Percentiles rank a stretch among this genome's conserved stretches.
Evolutionary conservation across 345 rosid genomes (phyloP).

Genomic region (Eucalyptus guilfoylei): DNA sequence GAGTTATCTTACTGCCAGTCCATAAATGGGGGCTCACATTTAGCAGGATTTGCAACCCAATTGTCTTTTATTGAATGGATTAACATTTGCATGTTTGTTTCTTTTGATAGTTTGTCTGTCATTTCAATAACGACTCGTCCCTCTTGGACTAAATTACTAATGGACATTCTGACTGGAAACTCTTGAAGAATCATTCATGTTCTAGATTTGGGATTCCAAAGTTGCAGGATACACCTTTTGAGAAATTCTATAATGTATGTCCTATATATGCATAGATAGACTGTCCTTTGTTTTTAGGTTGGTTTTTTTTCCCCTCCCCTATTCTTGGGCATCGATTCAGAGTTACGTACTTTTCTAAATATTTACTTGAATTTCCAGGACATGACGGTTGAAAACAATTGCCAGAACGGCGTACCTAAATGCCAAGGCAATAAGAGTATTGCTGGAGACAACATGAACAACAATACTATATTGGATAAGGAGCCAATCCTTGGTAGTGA

Average conservation of each 20-base stretch:
- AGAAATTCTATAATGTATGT: not conserved
- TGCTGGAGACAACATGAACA: constrained; percentile 1
- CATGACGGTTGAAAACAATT: not conserved
- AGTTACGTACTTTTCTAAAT: not conserved
- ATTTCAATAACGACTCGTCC: not conserved
- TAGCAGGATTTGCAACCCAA: not conserved
- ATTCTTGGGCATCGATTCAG: not conserved
- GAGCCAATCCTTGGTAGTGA: not conserved
- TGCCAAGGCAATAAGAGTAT: constrained; percentile 8
- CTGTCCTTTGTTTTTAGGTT: not conserved
- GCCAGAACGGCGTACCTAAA: not conserved
- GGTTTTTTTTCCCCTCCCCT: not conserved
- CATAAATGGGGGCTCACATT: not conserved
- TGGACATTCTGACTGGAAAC: not conserved
- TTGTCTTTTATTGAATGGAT: not conserved
- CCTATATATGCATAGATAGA: not conserved
- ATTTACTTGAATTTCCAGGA: not conserved
- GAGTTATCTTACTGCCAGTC: not conserved
- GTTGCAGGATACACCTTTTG: not conserved
- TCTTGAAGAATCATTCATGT: not conserved
- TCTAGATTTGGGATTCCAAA: not conserved
- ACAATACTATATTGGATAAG: not conserved
- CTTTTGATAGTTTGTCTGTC: not conserved
- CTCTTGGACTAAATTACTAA: not conserved
- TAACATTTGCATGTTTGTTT: not conserved